Percentiles rank a stretch among this genome's conserved stretches.
Evolutionary conservation across 768 basidiomycete genomes (phyloP).

Genomic region (Mycena alexandri): DNA sequence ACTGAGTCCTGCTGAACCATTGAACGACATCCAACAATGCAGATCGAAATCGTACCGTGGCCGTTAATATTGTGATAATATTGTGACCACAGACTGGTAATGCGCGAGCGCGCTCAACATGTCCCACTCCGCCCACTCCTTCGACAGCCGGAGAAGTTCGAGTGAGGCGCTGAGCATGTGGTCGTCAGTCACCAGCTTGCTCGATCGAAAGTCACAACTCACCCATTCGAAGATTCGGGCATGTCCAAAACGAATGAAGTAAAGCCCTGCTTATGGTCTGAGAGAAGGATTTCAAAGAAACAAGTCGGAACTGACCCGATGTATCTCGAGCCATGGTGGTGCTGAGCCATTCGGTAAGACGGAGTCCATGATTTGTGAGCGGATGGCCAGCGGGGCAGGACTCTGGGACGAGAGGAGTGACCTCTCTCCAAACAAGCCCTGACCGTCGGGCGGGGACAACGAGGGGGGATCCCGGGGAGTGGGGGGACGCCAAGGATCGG

Average conservation of each 20-base stretch:
- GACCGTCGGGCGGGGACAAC: not conserved
- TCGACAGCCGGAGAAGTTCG: not conserved
- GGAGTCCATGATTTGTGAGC: slow-evolving; percentile 8
- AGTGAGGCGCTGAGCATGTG: not conserved
- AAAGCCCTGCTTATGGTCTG: no score
- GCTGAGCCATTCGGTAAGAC: slow-evolving; percentile 25
- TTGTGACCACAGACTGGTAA: not conserved
- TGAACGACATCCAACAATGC: no score
- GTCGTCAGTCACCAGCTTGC: no score
- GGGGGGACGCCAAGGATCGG: not conserved
- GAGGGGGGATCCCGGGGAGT: not conserved
- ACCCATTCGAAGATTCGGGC: no score
- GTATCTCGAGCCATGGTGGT: no score
- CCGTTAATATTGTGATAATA: not conserved
- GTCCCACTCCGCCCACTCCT: not conserved
- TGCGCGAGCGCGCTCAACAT: not conserved
- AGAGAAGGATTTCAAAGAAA: no score
- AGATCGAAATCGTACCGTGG: not conserved
- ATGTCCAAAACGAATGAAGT: no score
- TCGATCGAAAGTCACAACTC: no score
- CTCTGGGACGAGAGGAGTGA: no score
- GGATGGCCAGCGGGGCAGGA: not conserved
- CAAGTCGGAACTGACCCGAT: no score
- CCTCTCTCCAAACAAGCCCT: no score
- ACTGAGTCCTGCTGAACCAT: no score